Evolutionary conservation across 306 rosid species (phyloP).

Genomic region (Ormosia semicastrata): DNA sequence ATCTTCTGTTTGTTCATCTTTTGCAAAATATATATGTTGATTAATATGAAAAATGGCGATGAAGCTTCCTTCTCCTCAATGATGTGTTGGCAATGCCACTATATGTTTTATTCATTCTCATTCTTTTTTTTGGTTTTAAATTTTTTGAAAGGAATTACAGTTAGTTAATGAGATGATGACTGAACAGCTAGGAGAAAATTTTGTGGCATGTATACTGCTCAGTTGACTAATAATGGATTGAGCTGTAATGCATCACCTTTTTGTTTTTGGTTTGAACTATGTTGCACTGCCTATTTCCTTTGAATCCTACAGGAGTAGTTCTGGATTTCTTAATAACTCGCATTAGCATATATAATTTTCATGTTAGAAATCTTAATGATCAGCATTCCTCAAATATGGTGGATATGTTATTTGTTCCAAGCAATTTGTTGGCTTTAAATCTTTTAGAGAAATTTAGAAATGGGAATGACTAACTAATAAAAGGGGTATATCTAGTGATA

Average conservation of each 20-base stretch:
- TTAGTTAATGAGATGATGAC: slow-evolving; percentile 17
- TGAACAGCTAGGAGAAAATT: slow-evolving; percentile 12
- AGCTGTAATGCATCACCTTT: slow-evolving; percentile 1
- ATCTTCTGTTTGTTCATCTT: slow-evolving; percentile 10
- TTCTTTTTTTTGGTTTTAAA: neutral
- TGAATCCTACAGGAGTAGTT: neutral
- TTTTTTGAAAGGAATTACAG: neutral
- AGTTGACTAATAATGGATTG: slow-evolving; percentile 15
- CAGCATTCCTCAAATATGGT: too few species aligned
- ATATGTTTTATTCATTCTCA: neutral
- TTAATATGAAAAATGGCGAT: neutral
- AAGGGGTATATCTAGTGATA: too few species aligned
- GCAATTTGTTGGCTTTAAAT: too few species aligned
- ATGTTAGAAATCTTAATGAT: too few species aligned
- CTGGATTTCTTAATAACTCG: neutral
- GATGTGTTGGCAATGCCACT: neutral
- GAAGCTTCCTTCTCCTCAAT: neutral
- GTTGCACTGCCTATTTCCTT: neutral
- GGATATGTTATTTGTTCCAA: too few species aligned
- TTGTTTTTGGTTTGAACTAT: neutral
- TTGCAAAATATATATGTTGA: neutral
- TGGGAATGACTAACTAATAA: too few species aligned
- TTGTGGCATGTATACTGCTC: slow-evolving; percentile 23
- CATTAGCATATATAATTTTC: too few species aligned
- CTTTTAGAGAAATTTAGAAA: too few species aligned